phyloP scores from a whole-genome alignment of 805 yeast species.

The Starmera caribaea region DNA sequence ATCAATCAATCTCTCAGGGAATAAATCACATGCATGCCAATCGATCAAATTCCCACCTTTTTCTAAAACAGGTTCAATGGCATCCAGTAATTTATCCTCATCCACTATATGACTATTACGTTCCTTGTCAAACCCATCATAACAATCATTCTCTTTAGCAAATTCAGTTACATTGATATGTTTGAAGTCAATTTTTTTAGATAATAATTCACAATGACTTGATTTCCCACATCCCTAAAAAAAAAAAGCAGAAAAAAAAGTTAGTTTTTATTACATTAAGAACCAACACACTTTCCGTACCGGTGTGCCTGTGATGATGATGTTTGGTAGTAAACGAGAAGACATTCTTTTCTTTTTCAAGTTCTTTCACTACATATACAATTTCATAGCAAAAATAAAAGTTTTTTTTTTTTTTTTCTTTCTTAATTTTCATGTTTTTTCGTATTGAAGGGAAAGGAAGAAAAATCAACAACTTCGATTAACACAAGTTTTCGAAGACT shows the following conservation, averaged over 20 bases:
- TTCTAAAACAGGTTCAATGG: conserved; percentile 65
- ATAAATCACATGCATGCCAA: conserved; percentile 96
- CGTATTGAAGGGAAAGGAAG: too few species aligned
- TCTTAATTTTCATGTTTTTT: too few species aligned
- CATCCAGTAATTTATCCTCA: conserved; percentile 81
- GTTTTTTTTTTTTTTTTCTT: too few species aligned
- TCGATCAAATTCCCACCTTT: conserved; percentile 87
- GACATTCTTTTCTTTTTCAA: neutral
- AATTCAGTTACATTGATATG: conserved; percentile 65
- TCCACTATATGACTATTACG: conserved; percentile 85
- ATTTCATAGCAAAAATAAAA: too few species aligned
- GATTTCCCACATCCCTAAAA: conserved; percentile 68
- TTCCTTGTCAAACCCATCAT: conserved; percentile 78
- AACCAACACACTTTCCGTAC: conserved; percentile 38
- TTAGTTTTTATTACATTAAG: conserved; percentile 4
- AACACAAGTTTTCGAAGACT: too few species aligned
- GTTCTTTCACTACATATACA: too few species aligned
- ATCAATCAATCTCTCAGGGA: conserved; percentile 89
- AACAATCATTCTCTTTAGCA: conserved; percentile 68
- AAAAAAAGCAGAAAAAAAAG: conserved; percentile 4
- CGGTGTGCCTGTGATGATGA: conserved; percentile 92
- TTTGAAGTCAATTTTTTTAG: conserved; percentile 35
- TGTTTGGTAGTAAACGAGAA: conserved; percentile 43
- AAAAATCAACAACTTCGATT: too few species aligned
- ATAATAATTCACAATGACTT: conserved; percentile 57